Evolutionary conservation across 306 rosid species (phyloP), one percentile per base, ranked within the genome.

Genomic region (Adenanthera pavonina): DNA sequence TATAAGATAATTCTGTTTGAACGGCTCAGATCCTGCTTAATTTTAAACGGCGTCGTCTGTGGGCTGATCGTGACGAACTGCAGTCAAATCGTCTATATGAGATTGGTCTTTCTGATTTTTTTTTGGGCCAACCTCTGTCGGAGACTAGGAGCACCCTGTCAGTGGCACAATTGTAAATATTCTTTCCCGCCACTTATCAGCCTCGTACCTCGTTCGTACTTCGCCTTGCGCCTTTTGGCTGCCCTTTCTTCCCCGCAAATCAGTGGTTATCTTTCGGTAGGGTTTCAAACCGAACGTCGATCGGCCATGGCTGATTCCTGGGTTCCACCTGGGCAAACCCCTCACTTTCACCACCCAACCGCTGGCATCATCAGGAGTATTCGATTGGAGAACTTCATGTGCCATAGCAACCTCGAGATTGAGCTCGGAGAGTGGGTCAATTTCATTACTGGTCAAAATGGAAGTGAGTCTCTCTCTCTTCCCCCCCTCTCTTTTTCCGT

Each of bases 381-480:
- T 78, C 92, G 92, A 13, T 56, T 95, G 80, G 97, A 93, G 89
- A 93, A 93, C 66, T 95, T 95, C 85, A 95, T 95, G 99, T 95
- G 99, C 84, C 99, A 95, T 68, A 85, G 89, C 34, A 89, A 84
- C 74, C 86, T 87, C 83, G 85, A 90, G 73, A 95, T 90, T 54
- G 91, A 90, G 84, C 86, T 93, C 19, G 97, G 92, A 41, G 92
- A 85, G 12, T 84, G 87, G 84, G 89, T 93, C 33, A 95, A 93
- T 78, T 89, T 95, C 89, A 84, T 95, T 64, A 92, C 97, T 6
- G 99, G 99, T 25, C 99, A 93, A 81, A 95, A 95, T 54, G 99
- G 99, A 87, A 95, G 99, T 93, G 41, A 72, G 97, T 80, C 2
- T 3, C 11, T 72, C 41, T 34, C 20, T 36, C 69, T 8, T 40